Evolutionary conservation across 116 monocot genomes (phyloP), one percentile per base, ranked within the genome.

Genomic region (Cymodocea nodosa): DNA sequence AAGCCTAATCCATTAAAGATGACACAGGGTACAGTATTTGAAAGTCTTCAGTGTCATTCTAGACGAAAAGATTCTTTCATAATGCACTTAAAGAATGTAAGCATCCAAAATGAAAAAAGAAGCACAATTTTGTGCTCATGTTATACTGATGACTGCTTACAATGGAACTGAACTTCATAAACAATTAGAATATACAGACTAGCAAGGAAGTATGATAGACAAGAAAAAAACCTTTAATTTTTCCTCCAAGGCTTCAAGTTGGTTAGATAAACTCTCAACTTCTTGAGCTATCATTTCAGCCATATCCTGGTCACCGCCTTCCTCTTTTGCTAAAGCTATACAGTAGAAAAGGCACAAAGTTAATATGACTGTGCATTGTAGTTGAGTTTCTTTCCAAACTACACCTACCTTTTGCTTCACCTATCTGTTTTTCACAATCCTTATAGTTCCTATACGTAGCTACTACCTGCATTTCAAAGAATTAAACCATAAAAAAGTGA

Each of bases 201-300:
- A 44, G 44, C 7, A 12, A 44, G 9, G 9, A 44, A 44, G 9
- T 7, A 44, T 44, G 9, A 66, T 35, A 23, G 19, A 18, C n/a
- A 35, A 48, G 23, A 12, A 19, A 30, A 34, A 23, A 9, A 90
- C 95, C 87, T 82, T 91, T 60, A 98, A 56, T 66, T 88, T 85
- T 22, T 82, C 80, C 68, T 86, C 98, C 70, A 86, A 80, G 36
- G 84, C 77, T 65, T 74, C 78, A 10, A 91, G 76, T 79, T 92
- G 70, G 24, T 79, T 78, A 23, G 78, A 74, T 69, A 97, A 74
- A 60, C 71, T 71, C 56, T 82, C 91, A 55, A 97, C 71, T 79
- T 97, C 97, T 59, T 53, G 70, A 68, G 77, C 79, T 75, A 97
- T 88, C 97, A 97, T 88, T 68, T 97, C 88, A 35, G 74, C 83